Evolutionary conservation across 306 rosid genomes (phyloP).

Genomic region (Acacia melanoxylon): DNA sequence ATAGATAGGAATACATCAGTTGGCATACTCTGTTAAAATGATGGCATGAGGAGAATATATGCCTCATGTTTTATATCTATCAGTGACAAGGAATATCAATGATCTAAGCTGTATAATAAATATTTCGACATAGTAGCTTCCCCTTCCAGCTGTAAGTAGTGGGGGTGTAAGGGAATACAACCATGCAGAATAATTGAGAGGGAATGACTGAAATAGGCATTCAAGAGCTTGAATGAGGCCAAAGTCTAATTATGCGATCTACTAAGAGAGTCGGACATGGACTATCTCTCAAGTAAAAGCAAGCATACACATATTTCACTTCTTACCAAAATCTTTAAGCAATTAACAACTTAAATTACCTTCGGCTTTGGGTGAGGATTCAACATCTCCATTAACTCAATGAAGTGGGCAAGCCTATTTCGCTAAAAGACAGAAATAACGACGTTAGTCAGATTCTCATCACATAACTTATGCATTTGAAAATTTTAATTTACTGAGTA

Average conservation of each 20-base stretch:
- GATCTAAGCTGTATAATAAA: background rate
- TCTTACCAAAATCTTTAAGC: background rate
- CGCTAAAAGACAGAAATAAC: constrained; percentile 56
- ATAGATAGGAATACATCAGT: constrained; percentile 13
- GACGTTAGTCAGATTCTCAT: constrained; percentile 24
- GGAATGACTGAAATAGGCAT: background rate
- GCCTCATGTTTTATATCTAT: background rate
- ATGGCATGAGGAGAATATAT: background rate
- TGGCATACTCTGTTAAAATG: background rate
- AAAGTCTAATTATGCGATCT: background rate
- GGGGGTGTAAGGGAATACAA: background rate
- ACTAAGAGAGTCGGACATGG: background rate
- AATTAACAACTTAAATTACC: constrained; percentile 46
- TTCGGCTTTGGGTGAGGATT: constrained; percentile 89
- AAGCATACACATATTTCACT: background rate
- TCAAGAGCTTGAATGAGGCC: background rate
- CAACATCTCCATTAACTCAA: constrained; percentile 93
- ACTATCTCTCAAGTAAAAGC: background rate
- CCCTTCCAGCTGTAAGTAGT: background rate
- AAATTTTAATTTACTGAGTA: constrained; percentile 5
- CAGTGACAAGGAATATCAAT: background rate
- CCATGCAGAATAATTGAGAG: background rate
- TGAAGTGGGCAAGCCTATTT: constrained; percentile 80
- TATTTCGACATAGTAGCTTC: background rate
- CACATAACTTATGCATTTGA: constrained; percentile 1